Base-by-base conservation (phyloP, 2,329 filamentous ascomycete species). In the Penicillium paneum region DNA sequence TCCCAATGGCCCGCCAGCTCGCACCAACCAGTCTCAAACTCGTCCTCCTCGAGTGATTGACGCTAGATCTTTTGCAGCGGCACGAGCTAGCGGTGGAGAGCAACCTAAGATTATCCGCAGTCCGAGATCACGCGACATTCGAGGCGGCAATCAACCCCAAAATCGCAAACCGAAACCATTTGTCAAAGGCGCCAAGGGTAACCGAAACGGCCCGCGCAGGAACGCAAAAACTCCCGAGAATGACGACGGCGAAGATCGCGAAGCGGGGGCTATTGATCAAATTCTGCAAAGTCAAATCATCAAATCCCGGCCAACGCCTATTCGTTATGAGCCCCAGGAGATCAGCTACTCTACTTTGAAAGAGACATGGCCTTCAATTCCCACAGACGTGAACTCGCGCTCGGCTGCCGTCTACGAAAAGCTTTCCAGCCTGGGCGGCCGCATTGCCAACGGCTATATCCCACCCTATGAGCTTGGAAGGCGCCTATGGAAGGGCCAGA, bases 281-380 rank as follows among this genome's bases (percentile, higher is more conserved):
- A 62, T 70, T 19, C 67, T 67, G 28, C 54, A 55, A 42, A 68
- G 74, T 29, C 64, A 72, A 34, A 54, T 64, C 17, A 56, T 69
- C 26, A 63, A 68, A 54, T 58, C 65, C 8, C 68, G 63, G 6
- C 66, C 68, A n/a, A 59, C 57, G 11, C 67, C 72, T 11, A 61
- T 67, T 47, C 70, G 67, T 17, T 76, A 75, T 50, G 63, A 66
- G 39, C 74, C 74, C 13, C 58, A 66, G 19, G 58, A 66, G 5
- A 69, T 72, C 53, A 62, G 65, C 32, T 59, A 68, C 29, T 64
- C 67, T 15, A 67, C 63, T 34, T 44, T 76, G 50, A 66, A 61
- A 46, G 64, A 72, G 28, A 76, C 72, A 11, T 76, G 74, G 74
- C 74, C 74, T 19, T 65, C 72, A 28, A 54, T 76, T 8, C 72